A percentile compares a stretch with the other conserved stretches of the same genome.
phyloP scores from a whole-genome alignment of 2,329 filamentous ascomycete genomes.

The Scleromitrula shiraiana region DNA sequence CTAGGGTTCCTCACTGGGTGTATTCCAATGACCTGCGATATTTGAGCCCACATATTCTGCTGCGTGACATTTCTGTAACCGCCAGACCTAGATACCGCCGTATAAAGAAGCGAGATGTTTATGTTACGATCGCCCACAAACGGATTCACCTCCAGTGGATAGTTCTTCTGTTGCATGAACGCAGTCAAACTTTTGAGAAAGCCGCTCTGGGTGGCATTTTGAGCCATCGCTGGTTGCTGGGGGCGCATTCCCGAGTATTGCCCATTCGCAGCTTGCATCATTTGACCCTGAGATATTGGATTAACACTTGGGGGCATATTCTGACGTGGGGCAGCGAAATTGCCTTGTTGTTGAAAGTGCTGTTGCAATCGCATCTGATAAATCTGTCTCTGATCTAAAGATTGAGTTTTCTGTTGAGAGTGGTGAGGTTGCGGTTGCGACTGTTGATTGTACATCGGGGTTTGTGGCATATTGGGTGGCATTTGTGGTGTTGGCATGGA shows the following conservation, averaged over 20 bases:
- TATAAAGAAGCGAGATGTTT: constrained; percentile 70
- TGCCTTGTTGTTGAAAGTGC: constrained; percentile 57
- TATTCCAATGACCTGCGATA: constrained; percentile 59
- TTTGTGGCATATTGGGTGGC: constrained; percentile 33
- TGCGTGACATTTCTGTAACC: constrained; percentile 68
- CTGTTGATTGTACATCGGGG: constrained; percentile 26
- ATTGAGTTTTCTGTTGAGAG: constrained; percentile 36
- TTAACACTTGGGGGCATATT: constrained; percentile 36
- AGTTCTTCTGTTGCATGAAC: constrained; percentile 69
- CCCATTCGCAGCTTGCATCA: constrained; percentile 50
- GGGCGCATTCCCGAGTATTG: constrained; percentile 47
- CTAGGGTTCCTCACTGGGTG: constrained; percentile 54
- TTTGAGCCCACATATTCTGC: constrained; percentile 63
- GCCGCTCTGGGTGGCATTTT: constrained; percentile 48
- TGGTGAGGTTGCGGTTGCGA: constrained; percentile 32
- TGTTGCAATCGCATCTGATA: constrained; percentile 82
- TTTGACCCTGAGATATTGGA: constrained; percentile 33
- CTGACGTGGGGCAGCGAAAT: constrained; percentile 31
- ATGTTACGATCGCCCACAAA: constrained; percentile 65
- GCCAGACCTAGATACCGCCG: constrained; percentile 65
- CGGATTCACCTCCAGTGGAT: constrained; percentile 68
- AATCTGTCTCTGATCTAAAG: constrained; percentile 64
- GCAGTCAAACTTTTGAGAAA: constrained; percentile 68
- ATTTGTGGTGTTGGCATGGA: constrained; percentile 43
- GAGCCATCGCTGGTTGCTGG: constrained; percentile 39